Base-by-base conservation (phyloP, 2,329 filamentous ascomycete genomes). In the Penicillium griseofulvum region DNA sequence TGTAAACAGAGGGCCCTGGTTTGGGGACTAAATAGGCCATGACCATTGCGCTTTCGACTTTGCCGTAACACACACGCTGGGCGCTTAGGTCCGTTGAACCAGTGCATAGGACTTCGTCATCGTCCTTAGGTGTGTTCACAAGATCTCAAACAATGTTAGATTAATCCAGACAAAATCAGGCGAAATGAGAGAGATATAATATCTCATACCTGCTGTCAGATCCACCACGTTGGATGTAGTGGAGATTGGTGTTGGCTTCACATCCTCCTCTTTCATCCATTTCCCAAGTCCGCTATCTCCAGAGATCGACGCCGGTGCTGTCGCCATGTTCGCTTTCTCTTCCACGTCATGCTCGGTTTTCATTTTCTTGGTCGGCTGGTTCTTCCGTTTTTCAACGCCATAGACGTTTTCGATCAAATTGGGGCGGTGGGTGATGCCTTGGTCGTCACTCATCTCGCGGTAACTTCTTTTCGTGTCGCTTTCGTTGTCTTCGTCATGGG, bases 21-120 rank as follows among this genome's bases (percentile, higher is more conserved):
- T 86, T 90, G 0, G 90, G 91, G 2, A 93, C 84, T 34, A 79
- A 76, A 64, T 84, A 81, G 57, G 87, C 88, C 59, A 87, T 85
- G 39, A 94, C 78, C 51, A 78, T 83, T 2, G 86, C 83, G 17
- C 81, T 82, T 52, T 90, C 86, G 19, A 95, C 74, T 74, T 88
- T 88, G 39, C 91, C 91, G 67, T 89, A 91, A 73, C 90, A 95
- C 4, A 95, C 87, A 66, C 90, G 85, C 67, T 90, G 84, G 19
- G 86, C 81, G 44, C 79, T 82, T 29, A 84, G 80, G 53, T 89
- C 82, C 39, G 81, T 80, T 14, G 86, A 71, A 34, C 85, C 76
- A 19, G 78, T 70, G 52, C 73, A 68, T 66, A 76, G 65, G 10
- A 75, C 54, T 10, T 76, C 73, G 39, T 67, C 70, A 34, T 73